These are phyloP conservation scores for Fusarium miscanthi DNA, from an alignment of 2,329 filamentous ascomycete species.

Conservation along the genomic window DNA sequence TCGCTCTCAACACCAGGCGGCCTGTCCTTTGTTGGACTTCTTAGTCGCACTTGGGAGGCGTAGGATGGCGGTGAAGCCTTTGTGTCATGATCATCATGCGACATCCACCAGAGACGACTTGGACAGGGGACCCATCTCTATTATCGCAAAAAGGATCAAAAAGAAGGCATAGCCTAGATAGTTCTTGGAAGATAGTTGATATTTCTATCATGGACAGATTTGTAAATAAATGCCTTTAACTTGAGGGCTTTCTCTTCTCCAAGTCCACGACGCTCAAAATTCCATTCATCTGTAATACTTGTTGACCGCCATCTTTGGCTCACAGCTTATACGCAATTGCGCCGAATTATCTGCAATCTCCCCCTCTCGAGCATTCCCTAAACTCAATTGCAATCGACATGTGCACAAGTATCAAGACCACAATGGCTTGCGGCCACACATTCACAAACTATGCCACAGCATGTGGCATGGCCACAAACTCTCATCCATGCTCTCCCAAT, in stretches of 20 bases:
- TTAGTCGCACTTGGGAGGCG: slow-evolving; percentile 20
- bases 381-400: slow-evolving; percentile 26
- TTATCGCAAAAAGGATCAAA: slow-evolving; percentile 1
- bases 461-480: slow-evolving; percentile 8
- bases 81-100: slow-evolving; percentile 39
- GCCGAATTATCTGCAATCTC: neutral
- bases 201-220: neutral
- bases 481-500: slow-evolving; percentile 21
- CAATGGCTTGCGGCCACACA: slow-evolving; percentile 44
- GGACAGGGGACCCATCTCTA: slow-evolving; percentile 34
- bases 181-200: slow-evolving; percentile 15
- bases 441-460: slow-evolving; percentile 30
- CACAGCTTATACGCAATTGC: neutral
- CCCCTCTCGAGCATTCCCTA: neutral
- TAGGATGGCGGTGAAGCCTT: slow-evolving; percentile 35
- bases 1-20: neutral
- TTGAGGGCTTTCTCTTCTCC: slow-evolving; percentile 6
- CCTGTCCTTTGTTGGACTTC: neutral
- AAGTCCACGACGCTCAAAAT: neutral
- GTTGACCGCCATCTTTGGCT: neutral
- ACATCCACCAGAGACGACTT: slow-evolving; percentile 25
- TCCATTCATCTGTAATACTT: neutral
- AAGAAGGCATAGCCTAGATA: slow-evolving; percentile 14
- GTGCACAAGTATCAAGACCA: slow-evolving; percentile 42
- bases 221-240: slow-evolving; percentile 4